Evolutionary conservation across 495 filamentous ascomycete species (phyloP).

Genomic region (Xylaria intraflava): DNA sequence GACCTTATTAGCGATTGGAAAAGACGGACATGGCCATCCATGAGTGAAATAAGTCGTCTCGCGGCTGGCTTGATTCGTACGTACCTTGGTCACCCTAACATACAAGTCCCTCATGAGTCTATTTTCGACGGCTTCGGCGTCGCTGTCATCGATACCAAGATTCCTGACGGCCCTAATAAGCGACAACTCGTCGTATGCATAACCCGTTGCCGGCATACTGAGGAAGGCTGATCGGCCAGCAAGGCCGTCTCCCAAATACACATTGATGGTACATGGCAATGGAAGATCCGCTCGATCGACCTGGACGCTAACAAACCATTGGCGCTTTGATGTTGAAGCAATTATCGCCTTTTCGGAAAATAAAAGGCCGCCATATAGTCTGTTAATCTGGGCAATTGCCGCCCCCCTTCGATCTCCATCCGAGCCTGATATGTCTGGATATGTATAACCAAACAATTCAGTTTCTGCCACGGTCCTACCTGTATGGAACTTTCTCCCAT

Average conservation of each 20-base stretch:
- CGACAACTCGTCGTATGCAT: slow-evolving; percentile 14
- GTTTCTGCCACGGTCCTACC: slow-evolving; percentile 27
- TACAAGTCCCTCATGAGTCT: slow-evolving; percentile 6
- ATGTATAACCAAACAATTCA: slow-evolving; percentile 39
- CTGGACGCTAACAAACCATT: slow-evolving; percentile 29
- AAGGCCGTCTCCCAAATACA: slow-evolving; percentile 19
- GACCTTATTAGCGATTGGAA: background rate
- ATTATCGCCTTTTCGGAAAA: background rate
- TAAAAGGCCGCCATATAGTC: slow-evolving; percentile 22
- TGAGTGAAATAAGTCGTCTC: too few species aligned
- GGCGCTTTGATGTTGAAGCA: slow-evolving; percentile 3
- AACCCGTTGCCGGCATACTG: slow-evolving; percentile 17
- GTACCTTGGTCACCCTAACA: slow-evolving; percentile 16
- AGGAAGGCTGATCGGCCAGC: slow-evolving; percentile 20
- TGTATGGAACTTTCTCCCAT: slow-evolving; percentile 30
- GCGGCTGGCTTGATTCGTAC: slow-evolving; percentile 2
- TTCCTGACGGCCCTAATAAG: slow-evolving; percentile 7
- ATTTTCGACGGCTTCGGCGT: background rate
- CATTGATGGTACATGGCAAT: slow-evolving; percentile 26
- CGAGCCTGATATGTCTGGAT: slow-evolving; percentile 31
- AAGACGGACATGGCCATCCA: background rate
- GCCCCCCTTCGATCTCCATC: slow-evolving; percentile 11
- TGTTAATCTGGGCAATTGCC: slow-evolving; percentile 27
- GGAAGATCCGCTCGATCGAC: slow-evolving; percentile 27
- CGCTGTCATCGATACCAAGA: background rate